Percentiles rank a stretch among this genome's conserved stretches.
These are phyloP conservation scores for Fusarium xylarioides DNA, from an alignment of 2,329 filamentous ascomycete species.

Conservation along the genomic window DNA sequence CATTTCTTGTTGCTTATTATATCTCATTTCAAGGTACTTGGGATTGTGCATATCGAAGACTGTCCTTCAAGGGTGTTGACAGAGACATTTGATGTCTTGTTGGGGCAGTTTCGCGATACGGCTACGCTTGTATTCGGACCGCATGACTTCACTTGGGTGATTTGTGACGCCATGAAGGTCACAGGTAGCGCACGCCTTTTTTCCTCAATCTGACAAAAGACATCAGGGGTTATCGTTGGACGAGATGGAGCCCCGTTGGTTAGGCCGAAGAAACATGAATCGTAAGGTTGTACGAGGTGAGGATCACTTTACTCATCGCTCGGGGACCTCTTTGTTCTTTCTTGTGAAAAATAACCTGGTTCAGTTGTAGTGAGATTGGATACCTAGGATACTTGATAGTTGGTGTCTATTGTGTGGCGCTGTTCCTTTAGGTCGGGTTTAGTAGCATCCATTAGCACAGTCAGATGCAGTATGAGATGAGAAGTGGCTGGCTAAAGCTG, in stretches of 20 bases:
- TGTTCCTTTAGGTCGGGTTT: neutral
- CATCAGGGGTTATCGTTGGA: conserved; percentile 26
- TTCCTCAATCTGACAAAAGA: conserved; percentile 10
- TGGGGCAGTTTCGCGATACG: conserved; percentile 23
- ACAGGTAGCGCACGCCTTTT: conserved; percentile 33
- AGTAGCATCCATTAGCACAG: conserved; percentile 4
- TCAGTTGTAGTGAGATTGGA: neutral
- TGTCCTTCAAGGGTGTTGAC: neutral
- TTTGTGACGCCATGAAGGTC: conserved; percentile 43
- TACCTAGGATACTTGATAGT: neutral
- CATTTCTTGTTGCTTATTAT: neutral
- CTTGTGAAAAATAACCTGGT: neutral
- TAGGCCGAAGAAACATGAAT: conserved; percentile 1
- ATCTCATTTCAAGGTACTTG: neutral
- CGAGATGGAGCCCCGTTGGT: neutral
- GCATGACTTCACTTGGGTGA: conserved; percentile 42
- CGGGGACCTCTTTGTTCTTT: neutral
- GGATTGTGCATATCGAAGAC: neutral
- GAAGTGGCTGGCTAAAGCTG: conserved; percentile 19
- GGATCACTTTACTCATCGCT: conserved; percentile 12
- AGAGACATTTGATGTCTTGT: conserved; percentile 26
- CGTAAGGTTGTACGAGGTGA: neutral
- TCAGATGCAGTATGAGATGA: conserved; percentile 25
- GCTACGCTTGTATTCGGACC: conserved; percentile 19
- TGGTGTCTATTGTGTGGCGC: neutral